Evolutionary conservation across 495 filamentous ascomycete species (phyloP), one percentile per base, ranked within the genome.

Genomic region (Xylaria curta): DNA sequence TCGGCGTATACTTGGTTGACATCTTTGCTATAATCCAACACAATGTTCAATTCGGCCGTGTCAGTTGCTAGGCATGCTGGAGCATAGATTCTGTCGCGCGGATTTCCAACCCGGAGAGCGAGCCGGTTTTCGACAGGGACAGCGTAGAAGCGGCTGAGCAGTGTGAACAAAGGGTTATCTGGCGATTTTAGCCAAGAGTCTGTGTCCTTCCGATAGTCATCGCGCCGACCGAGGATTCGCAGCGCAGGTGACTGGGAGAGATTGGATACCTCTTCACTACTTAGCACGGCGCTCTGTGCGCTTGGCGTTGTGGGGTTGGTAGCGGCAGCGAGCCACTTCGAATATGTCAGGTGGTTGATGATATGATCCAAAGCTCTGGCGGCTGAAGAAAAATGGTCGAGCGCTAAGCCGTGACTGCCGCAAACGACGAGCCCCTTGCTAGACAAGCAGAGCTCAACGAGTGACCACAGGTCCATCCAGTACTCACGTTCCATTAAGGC

Each of bases 11-110:
- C 59, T 33, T 54, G 21, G 62, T 72, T 28, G 28, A 64, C 28
- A 54, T 61, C 49, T 28, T 71, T 59, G 12, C 67, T 53, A 40
- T 77, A 78, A 42, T 75, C 71, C 24, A 76, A 58, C n/a, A 60
- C 24, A 4, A 78, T 66, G 9, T 56, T 70, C 12, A 63, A 24
- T 15, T 61, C 56, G n/a, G 72, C 56, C 17, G 54, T 21, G 19
- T 69, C 59, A 4, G 67, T 72, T n/a, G 74, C 44, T 19, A 78
- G 28, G 21, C 76, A 75, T 1, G 72, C 54, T 4, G 75, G 68
- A 0, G 75, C 76, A 56, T 76, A 78, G 56, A 78, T 72, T 59
- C 70, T 66, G 56, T 78, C 76, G 17, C 75, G 70, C 8, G 73
- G 59, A 53, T 76, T 68, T 0, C 36, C 64, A 31, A 76, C 70